These are phyloP conservation scores for Tulasnella sp. DNA, from an alignment of 768 basidiomycete genomes.

Conservation along the genomic window DNA sequence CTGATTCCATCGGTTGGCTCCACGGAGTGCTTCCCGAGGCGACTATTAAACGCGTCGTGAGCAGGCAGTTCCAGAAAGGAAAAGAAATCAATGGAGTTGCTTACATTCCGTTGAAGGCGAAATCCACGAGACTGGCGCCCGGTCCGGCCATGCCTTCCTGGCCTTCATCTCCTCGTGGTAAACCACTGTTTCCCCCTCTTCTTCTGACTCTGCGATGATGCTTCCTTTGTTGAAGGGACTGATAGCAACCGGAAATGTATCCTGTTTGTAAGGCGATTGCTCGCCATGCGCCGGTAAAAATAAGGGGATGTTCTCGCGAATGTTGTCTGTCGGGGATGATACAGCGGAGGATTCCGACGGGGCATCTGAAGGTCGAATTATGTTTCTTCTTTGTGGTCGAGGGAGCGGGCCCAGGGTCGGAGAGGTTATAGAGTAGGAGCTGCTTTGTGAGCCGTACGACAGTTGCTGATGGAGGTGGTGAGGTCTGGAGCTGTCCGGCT, in stretches of 20 bases:
- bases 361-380: slow-evolving; percentile 38
- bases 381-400: neutral
- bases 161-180: slow-evolving; percentile 37
- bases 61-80: neutral
- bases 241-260: slow-evolving; percentile 43
- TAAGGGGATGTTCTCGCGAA: slow-evolving; percentile 38
- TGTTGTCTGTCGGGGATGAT: slow-evolving; percentile 33
- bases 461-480: neutral
- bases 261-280: slow-evolving; percentile 46
- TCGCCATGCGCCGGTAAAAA: slow-evolving; percentile 38
- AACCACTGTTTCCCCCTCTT: slow-evolving; percentile 61
- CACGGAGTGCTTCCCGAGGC: neutral
- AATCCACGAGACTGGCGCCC: slow-evolving; percentile 30
- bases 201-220: slow-evolving; percentile 35
- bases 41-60: neutral
- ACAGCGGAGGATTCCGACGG: slow-evolving; percentile 39
- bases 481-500: neutral
- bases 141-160: slow-evolving; percentile 28
- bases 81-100: no score
- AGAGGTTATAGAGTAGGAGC: slow-evolving; percentile 39
- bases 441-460: slow-evolving; percentile 30
- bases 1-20: slow-evolving; percentile 30
- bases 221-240: slow-evolving; percentile 47
- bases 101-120: neutral
- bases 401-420: neutral